Evolutionary conservation across 495 filamentous ascomycete genomes (phyloP), one percentile per base, ranked within the genome.

Genomic region (Penicillium daleae): DNA sequence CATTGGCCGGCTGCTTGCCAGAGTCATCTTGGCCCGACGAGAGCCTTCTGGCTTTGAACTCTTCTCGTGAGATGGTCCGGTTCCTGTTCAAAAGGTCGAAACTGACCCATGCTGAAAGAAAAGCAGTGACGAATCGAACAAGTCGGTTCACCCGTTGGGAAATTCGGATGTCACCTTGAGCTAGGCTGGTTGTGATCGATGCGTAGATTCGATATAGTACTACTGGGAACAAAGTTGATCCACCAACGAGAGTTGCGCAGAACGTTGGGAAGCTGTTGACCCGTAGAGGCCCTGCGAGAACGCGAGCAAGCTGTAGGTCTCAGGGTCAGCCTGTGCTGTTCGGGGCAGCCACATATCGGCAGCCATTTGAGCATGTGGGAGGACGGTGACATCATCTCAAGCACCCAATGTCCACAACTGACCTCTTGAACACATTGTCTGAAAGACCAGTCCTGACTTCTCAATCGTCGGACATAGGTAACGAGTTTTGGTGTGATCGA

Each of bases 181-280:
- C 60, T 56, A 63, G 61, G 39, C 46, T 62, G 54, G 53, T 66
- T 32, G 58, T 39, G 58, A 71, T 48, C 71, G 54, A 64, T 50
- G 64, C 69, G 63, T 60, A 82, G 56, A 74, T 61, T 32, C 64
- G 71, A 59, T 77, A 71, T 51, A 76, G 64, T 35, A 76, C 32
- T 9, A 74, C 42, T 62, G 84, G 87, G n/a, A 95, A 75, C 50
- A 93, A 65, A 17, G 89, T 91, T 61, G 88, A 91, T 31, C 91
- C 90, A 37, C 91, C 92, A 49, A 94, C 84, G 19, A 95, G 75
- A 17, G 81, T 75, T 12, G 85, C 93, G 75, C 93, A 96, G 71
- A 92, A 95, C 6, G 91, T 86, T 32, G 93, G 91, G 69, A 97
- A 95, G 40, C 89, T 75, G 66, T 80, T 72, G 22, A 76, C 48